Conservation (phyloP, 148 eudicot genomes). For the Amaranthus palmeri region DNA sequence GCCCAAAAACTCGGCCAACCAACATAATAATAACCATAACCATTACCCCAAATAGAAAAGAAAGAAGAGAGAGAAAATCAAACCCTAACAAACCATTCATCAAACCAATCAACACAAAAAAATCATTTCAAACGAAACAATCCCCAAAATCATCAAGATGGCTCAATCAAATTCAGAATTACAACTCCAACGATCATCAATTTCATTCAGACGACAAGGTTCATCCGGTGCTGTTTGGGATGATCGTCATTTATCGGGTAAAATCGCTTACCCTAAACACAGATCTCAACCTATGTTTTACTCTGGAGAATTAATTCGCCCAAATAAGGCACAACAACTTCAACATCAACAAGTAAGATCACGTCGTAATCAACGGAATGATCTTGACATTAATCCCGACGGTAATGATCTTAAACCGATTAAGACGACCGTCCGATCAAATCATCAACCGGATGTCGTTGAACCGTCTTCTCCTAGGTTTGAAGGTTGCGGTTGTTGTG, state of each 20-base stretch:
- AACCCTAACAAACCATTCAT: background rate
- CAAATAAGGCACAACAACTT: conserved; percentile 8
- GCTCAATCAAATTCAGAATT: conserved; percentile 19
- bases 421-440: conserved; percentile 19
- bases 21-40: background rate
- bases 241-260: conserved; percentile 33
- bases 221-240: conserved; percentile 62
- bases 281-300: conserved; percentile 2
- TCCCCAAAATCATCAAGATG: background rate
- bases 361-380: background rate
- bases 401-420: conserved; percentile 17
- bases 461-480: conserved; percentile 29
- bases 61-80: background rate
- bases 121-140: no score
- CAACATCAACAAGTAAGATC: background rate
- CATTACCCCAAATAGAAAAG: background rate
- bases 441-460: background rate
- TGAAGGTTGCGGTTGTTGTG: conserved; percentile 32
- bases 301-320: conserved; percentile 18
- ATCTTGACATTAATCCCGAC: background rate
- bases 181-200: conserved; percentile 42
- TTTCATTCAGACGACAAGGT: conserved; percentile 64
- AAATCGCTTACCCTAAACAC: conserved; percentile 2
- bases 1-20: background rate
- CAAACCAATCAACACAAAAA: background rate